These are phyloP conservation scores for Barnettozyma siamensis DNA, from an alignment of 805 yeast genomes.

Conservation along the genomic window DNA sequence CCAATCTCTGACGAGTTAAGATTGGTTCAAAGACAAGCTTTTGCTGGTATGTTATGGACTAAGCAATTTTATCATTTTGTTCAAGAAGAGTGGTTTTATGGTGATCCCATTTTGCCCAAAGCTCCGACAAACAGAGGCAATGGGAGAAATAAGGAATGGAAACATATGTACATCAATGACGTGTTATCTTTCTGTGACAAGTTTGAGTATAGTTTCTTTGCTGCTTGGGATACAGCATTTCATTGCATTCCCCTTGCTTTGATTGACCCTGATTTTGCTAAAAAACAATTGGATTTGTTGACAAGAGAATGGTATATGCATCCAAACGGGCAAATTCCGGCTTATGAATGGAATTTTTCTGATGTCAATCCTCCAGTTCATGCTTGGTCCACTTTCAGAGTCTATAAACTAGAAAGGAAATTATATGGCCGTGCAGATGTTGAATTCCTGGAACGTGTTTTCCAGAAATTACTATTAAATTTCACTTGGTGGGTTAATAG, in stretches of 20 bases:
- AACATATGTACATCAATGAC: slow-evolving; percentile 82
- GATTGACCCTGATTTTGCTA: slow-evolving; percentile 91
- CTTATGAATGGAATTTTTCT: slow-evolving; percentile 92
- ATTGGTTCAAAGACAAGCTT: slow-evolving; percentile 86
- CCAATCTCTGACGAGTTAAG: slow-evolving; percentile 78
- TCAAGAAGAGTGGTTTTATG: slow-evolving; percentile 80
- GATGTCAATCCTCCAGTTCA: slow-evolving; percentile 98
- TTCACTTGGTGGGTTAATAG: slow-evolving; percentile 98
- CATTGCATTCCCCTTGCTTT: slow-evolving; percentile 90
- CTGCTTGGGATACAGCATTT: slow-evolving; percentile 96
- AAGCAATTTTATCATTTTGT: slow-evolving; percentile 87
- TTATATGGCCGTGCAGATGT: slow-evolving; percentile 78
- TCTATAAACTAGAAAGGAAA: slow-evolving; percentile 80
- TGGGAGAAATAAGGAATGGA: slow-evolving; percentile 88
- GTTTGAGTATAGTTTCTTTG: slow-evolving; percentile 95
- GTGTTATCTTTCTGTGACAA: slow-evolving; percentile 87
- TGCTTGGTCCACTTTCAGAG: slow-evolving; percentile 90
- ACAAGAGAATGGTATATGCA: slow-evolving; percentile 97
- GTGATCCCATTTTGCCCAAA: slow-evolving; percentile 77
- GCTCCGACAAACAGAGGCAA: slow-evolving; percentile 79
- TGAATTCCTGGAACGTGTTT: slow-evolving; percentile 82
- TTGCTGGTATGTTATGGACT: slow-evolving; percentile 90
- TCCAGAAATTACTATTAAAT: slow-evolving; percentile 82
- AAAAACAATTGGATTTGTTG: slow-evolving; percentile 76
- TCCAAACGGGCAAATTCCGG: slow-evolving; percentile 96